Evolutionary conservation across 306 rosid genomes (phyloP).

Genomic region (Arachis stenosperma): DNA sequence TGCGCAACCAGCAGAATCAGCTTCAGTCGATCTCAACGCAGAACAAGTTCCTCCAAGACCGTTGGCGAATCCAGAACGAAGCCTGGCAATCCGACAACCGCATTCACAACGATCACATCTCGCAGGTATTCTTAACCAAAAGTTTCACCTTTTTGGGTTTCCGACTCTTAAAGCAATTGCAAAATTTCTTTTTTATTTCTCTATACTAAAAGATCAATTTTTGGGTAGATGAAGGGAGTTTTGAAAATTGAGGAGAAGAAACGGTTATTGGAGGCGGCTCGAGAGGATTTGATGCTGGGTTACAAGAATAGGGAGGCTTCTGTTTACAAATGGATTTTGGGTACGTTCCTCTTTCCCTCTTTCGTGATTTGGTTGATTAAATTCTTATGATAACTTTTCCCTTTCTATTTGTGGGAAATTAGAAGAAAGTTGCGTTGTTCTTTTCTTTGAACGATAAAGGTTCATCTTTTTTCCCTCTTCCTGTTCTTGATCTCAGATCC

Average conservation of each 20-base stretch:
- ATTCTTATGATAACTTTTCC: neutral
- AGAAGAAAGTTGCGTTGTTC: neutral
- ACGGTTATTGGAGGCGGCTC: constrained; percentile 50
- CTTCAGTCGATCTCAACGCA: constrained; percentile 58
- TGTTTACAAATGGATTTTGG: constrained; percentile 52
- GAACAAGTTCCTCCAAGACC: constrained; percentile 63
- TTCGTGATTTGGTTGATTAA: constrained; percentile 1
- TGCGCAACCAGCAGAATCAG: constrained; percentile 64
- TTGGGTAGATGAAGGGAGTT: constrained; percentile 54
- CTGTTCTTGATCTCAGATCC: constrained; percentile 27
- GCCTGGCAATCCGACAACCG: constrained; percentile 63
- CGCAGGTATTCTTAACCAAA: constrained; percentile 47
- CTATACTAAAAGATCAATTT: neutral
- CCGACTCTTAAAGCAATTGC: neutral
- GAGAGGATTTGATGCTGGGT: constrained; percentile 54
- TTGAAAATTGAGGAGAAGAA: constrained; percentile 53
- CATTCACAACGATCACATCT: constrained; percentile 46
- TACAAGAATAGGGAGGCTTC: constrained; percentile 57
- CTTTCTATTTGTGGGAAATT: neutral
- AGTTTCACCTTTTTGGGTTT: constrained; percentile 34
- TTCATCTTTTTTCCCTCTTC: no score
- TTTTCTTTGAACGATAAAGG: no score
- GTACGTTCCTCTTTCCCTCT: constrained; percentile 48
- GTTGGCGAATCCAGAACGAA: constrained; percentile 56
- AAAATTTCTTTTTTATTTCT: neutral